Evolutionary conservation across 2,329 filamentous ascomycete genomes (phyloP).

Genomic region (Diplodia corticola): DNA sequence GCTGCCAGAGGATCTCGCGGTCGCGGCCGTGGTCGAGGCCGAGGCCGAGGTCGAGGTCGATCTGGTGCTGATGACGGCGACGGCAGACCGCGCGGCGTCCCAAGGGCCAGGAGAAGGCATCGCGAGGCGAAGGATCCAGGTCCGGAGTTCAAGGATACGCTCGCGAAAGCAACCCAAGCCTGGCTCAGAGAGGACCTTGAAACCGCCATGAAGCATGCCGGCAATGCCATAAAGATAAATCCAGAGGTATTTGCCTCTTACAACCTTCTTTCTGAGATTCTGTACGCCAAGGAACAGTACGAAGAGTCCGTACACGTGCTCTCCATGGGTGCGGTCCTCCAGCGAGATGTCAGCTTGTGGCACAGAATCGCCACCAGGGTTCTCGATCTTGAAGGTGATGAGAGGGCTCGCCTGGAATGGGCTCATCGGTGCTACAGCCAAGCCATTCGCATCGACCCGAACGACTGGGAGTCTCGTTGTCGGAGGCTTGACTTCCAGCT

Average conservation of each 20-base stretch:
- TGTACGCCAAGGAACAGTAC: constrained; percentile 56
- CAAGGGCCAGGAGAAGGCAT: constrained; percentile 40
- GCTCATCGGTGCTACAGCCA: constrained; percentile 56
- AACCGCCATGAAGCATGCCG: constrained; percentile 39
- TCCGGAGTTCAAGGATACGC: constrained; percentile 67
- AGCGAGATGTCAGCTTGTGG: constrained; percentile 59
- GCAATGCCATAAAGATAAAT: constrained; percentile 47
- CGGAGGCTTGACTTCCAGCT: constrained; percentile 58
- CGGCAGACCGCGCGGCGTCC: constrained; percentile 25
- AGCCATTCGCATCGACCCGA: constrained; percentile 54
- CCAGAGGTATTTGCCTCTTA: constrained; percentile 65
- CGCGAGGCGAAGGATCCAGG: constrained; percentile 66
- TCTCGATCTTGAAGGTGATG: constrained; percentile 49
- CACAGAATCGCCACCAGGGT: constrained; percentile 58
- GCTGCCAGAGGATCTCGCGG: constrained; percentile 24
- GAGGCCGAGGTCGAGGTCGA: constrained; percentile 13
- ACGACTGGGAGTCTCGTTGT: constrained; percentile 55
- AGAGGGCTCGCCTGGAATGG: constrained; percentile 46
- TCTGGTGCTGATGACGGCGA: constrained; percentile 21
- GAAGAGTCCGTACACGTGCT: constrained; percentile 58
- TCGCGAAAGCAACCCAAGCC: constrained; percentile 66
- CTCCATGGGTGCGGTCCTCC: constrained; percentile 59
- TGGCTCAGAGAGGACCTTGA: constrained; percentile 65
- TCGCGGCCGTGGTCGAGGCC: constrained; percentile 31
- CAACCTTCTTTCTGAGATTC: constrained; percentile 60